These are phyloP conservation scores for Penstemon eatonii DNA, from an alignment of 257 asterid genomes.

Conservation along the genomic window DNA sequence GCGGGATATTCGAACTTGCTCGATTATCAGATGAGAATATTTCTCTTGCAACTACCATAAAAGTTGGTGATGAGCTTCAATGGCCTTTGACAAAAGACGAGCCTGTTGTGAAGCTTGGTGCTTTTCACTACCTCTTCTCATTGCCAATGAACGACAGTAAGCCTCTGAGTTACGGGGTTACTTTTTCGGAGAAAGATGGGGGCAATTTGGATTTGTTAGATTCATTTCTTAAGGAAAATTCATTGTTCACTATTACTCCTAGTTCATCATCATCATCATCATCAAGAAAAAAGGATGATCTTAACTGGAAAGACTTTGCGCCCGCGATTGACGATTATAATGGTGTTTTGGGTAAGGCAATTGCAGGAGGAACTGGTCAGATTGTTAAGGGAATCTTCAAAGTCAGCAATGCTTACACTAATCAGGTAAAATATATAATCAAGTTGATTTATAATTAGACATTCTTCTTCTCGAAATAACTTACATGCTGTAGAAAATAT, in stretches of 20 bases:
- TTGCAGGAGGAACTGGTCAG: slow-evolving; percentile 82
- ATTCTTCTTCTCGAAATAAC: too few relatives aligned
- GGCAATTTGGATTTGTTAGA: slow-evolving; percentile 50
- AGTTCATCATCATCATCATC: slow-evolving; percentile 18
- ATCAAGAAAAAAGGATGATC: slow-evolving; percentile 25
- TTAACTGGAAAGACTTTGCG: slow-evolving; percentile 77
- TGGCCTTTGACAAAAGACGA: slow-evolving; percentile 87
- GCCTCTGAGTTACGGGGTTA: slow-evolving; percentile 76
- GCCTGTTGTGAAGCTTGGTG: slow-evolving; percentile 74
- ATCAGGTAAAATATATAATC: slow-evolving; percentile 45
- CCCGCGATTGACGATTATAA: slow-evolving; percentile 73
- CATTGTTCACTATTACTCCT: slow-evolving; percentile 42
- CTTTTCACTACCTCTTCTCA: slow-evolving; percentile 60
- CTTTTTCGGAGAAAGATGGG: slow-evolving; percentile 39
- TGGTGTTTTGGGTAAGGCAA: slow-evolving; percentile 67
- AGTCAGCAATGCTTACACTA: slow-evolving; percentile 70
- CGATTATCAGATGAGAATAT: slow-evolving; percentile 49
- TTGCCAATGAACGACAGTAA: slow-evolving; percentile 59
- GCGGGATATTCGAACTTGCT: slow-evolving; percentile 52
- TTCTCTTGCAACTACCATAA: slow-evolving; percentile 59
- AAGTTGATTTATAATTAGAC: background rate
- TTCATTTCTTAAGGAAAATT: slow-evolving; percentile 54
- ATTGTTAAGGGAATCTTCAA: slow-evolving; percentile 74
- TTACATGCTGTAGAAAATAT: too few relatives aligned
- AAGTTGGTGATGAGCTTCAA: slow-evolving; percentile 70